Evolutionary conservation across 2,329 filamentous ascomycete genomes (phyloP), one percentile per base, ranked within the genome.

Genomic region (Leptosphaerulina australis): DNA sequence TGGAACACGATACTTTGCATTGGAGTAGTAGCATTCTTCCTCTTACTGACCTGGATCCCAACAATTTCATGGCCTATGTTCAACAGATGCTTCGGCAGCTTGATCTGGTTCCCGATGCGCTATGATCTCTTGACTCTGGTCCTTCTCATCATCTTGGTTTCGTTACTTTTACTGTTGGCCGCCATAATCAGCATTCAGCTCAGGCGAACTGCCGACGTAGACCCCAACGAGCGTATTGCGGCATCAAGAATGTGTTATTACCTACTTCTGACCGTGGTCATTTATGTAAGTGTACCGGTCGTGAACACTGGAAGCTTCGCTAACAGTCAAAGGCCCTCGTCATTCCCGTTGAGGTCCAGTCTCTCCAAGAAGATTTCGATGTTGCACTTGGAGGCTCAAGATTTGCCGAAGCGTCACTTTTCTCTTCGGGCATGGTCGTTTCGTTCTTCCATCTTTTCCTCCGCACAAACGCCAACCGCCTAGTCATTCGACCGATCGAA

Each of bases 211-310:
- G 72, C 77, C 11, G 75, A 77, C 12, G 77, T 88, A 40, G 83
- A 85, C 29, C 74, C 79, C 15, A 76, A 79, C 12, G 83, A 88
- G 67, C 77, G 86, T 36, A 79, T 84, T 49, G 78, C 83, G 25
- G 86, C 86, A 3, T 88, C 86, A 5, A 79, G 84, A 52, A 88
- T 88, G 83, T 82, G 87, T 9, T 89, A 87, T 66, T 88, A 86
- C 64, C 74, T 88, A 55, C 69, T 79, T 1, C 67, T 87, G 43
- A 83, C 79, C 12, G 73, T 84, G 45, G 69, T 73, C 82, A 38
- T 83, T 79, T 45, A 83, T 80, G 66, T 75, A 52, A 67, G 85
- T 88, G 62, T 33, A 33, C 25, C 28, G 6, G n/a, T n/a, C n/a
- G n/a, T n/a, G n/a, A n/a, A n/a, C n/a, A n/a, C n/a, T 25, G 24